These are phyloP conservation scores for Phlyctochytrium planicorne DNA, from an alignment of 192 early-diverging fungal genomes.

Conservation along the genomic window DNA sequence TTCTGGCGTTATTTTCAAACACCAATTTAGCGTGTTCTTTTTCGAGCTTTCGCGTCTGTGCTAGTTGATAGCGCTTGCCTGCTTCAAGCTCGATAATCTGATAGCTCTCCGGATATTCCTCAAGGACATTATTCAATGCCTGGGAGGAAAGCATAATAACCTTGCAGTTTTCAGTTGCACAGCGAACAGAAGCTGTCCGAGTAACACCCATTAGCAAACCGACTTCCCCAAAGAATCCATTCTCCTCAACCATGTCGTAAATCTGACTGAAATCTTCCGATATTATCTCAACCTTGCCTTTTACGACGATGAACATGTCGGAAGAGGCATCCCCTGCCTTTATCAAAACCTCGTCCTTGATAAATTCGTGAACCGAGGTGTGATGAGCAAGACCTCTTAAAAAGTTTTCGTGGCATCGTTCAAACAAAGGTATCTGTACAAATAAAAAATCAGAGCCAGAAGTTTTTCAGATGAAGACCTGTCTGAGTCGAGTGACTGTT, in stretches of 20 bases:
- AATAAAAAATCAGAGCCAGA: not conserved
- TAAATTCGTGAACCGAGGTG: constrained; percentile 37
- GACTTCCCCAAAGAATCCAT: constrained; percentile 61
- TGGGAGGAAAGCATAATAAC: constrained; percentile 40
- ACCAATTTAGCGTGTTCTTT: no score
- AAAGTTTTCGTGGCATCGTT: constrained; percentile 44
- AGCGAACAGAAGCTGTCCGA: constrained; percentile 46
- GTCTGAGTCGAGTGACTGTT: constrained; percentile 37
- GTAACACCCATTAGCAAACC: constrained; percentile 43
- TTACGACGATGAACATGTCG: constrained; percentile 57
- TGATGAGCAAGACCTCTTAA: constrained; percentile 37
- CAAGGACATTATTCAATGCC: constrained; percentile 42
- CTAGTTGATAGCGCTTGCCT: constrained; percentile 38
- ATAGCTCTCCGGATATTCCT: constrained; percentile 50
- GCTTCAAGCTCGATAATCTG: constrained; percentile 48
- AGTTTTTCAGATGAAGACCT: no score
- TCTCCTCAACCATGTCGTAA: constrained; percentile 47
- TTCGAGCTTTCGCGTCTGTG: constrained; percentile 28
- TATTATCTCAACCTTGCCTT: constrained; percentile 50
- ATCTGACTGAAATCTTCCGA: constrained; percentile 45
- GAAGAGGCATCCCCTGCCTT: constrained; percentile 43
- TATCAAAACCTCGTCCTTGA: constrained; percentile 42
- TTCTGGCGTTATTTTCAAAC: no score
- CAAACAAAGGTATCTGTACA: constrained; percentile 52
- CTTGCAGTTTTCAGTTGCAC: constrained; percentile 32